Evolutionary conservation across 2,329 filamentous ascomycete genomes (phyloP).

Genomic region (Verticillium nonalfalfae): DNA sequence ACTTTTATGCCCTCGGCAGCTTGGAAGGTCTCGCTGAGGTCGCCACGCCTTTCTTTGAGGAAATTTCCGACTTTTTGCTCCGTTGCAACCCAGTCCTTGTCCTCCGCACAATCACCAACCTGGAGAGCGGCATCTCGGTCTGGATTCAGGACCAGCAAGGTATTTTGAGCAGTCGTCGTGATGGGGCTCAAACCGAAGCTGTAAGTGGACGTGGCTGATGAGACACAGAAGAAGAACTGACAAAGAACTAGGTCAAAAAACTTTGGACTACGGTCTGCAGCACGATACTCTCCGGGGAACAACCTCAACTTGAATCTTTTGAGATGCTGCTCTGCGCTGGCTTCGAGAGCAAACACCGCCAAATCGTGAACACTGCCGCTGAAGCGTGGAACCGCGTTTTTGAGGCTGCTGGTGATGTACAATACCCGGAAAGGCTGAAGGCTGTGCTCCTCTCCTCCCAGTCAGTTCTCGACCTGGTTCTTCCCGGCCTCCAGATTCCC

Average conservation of each 20-base stretch:
- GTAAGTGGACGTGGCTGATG: slow-evolving; percentile 29
- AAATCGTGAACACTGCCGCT: slow-evolving; percentile 43
- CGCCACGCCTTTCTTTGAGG: slow-evolving; percentile 42
- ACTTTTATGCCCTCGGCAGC: slow-evolving; percentile 44
- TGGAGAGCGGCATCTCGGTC: slow-evolving; percentile 54
- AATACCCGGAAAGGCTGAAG: slow-evolving; percentile 61
- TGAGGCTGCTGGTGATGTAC: slow-evolving; percentile 48
- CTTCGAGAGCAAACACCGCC: slow-evolving; percentile 51
- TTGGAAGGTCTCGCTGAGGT: slow-evolving; percentile 27
- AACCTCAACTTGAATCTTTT: slow-evolving; percentile 42
- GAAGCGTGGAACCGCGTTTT: slow-evolving; percentile 66
- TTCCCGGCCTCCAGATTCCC: slow-evolving; percentile 35
- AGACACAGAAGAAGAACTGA: not conserved
- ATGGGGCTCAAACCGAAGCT: slow-evolving; percentile 30
- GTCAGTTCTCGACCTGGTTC: slow-evolving; percentile 39
- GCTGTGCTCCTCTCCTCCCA: slow-evolving; percentile 54
- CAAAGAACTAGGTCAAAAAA: slow-evolving; percentile 29
- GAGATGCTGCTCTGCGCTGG: slow-evolving; percentile 49
- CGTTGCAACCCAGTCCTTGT: slow-evolving; percentile 44
- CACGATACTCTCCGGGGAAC: slow-evolving; percentile 26
- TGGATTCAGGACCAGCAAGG: slow-evolving; percentile 58
- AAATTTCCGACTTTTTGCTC: slow-evolving; percentile 45
- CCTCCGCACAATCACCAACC: slow-evolving; percentile 46
- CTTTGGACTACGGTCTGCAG: slow-evolving; percentile 45
- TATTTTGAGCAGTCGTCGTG: slow-evolving; percentile 32